Evolutionary conservation across 2,329 filamentous ascomycete species (phyloP).

Genomic region (Plectosphaerella cucumerina): DNA sequence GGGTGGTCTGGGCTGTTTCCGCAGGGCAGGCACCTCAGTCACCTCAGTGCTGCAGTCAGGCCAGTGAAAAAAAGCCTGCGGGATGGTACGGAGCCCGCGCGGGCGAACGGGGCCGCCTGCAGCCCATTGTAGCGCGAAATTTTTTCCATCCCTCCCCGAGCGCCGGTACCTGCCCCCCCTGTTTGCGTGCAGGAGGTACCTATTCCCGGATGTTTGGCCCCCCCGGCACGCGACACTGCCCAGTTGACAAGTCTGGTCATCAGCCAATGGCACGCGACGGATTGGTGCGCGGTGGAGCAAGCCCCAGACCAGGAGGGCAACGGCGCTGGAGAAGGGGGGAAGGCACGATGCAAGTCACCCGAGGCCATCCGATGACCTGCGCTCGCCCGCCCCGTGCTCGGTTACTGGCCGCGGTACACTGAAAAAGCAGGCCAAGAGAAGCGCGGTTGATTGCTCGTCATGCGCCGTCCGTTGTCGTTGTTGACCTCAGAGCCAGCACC

Average conservation of each 20-base stretch:
- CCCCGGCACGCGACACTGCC: not conserved
- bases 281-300: not conserved
- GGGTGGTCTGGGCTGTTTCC: conserved; percentile 7
- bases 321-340: not conserved
- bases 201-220: not conserved
- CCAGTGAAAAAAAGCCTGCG: not conserved
- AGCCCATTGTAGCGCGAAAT: conserved; percentile 7
- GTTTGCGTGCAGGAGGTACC: not conserved
- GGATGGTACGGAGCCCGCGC: not conserved
- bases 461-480: no score
- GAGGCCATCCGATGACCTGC: conserved; percentile 6
- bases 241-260: not conserved
- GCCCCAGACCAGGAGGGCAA: no score
- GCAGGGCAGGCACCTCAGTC: no score
- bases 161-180: not conserved
- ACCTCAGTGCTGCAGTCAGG: conserved; percentile 1
- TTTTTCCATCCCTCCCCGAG: conserved; percentile 3
- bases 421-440: no score
- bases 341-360: conserved; percentile 9
- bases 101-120: not conserved
- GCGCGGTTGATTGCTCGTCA: no score
- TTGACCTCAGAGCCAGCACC: no score
- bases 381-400: not conserved
- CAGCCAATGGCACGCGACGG: not conserved
- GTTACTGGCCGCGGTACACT: no score